These are phyloP conservation scores for Daldinia eschscholtzii DNA, from an alignment of 2,329 filamentous ascomycete genomes.

Conservation along the genomic window DNA sequence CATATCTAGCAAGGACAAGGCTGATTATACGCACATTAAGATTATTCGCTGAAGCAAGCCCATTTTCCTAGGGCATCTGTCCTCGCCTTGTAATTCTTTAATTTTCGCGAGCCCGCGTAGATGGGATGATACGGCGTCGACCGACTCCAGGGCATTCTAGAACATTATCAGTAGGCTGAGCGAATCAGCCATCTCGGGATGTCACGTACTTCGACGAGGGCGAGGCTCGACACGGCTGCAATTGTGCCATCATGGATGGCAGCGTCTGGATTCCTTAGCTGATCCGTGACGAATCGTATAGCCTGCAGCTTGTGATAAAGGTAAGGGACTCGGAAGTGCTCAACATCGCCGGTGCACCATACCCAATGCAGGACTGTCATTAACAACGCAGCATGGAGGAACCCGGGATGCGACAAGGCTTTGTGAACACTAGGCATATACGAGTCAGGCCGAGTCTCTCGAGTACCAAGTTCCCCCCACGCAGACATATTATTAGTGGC, in stretches of 20 bases:
- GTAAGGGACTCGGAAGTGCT: slow-evolving; percentile 60
- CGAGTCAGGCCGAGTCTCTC: slow-evolving; percentile 33
- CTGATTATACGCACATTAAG: slow-evolving; percentile 53
- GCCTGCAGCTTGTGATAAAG: slow-evolving; percentile 62
- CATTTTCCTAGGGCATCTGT: slow-evolving; percentile 48
- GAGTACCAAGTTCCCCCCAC: slow-evolving; percentile 18
- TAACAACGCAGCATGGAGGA: slow-evolving; percentile 61
- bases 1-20: slow-evolving; percentile 1
- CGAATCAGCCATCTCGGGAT: slow-evolving; percentile 8
- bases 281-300: slow-evolving; percentile 61
- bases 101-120: slow-evolving; percentile 56
- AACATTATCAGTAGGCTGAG: slow-evolving; percentile 30
- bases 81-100: slow-evolving; percentile 50
- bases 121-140: slow-evolving; percentile 60
- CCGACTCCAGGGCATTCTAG: slow-evolving; percentile 59
- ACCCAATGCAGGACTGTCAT: slow-evolving; percentile 61
- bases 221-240: slow-evolving; percentile 59
- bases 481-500: slow-evolving; percentile 20
- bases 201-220: slow-evolving; percentile 58
- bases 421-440: slow-evolving; percentile 55
- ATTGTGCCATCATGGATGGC: slow-evolving; percentile 59
- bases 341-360: slow-evolving; percentile 61
- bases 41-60: slow-evolving; percentile 60
- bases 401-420: slow-evolving; percentile 60
- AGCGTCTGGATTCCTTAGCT: slow-evolving; percentile 55